A percentile compares a stretch with the other conserved stretches of the same genome.
Conservation (phyloP, 495 filamentous ascomycete species). For the Daldinia loculata region DNA sequence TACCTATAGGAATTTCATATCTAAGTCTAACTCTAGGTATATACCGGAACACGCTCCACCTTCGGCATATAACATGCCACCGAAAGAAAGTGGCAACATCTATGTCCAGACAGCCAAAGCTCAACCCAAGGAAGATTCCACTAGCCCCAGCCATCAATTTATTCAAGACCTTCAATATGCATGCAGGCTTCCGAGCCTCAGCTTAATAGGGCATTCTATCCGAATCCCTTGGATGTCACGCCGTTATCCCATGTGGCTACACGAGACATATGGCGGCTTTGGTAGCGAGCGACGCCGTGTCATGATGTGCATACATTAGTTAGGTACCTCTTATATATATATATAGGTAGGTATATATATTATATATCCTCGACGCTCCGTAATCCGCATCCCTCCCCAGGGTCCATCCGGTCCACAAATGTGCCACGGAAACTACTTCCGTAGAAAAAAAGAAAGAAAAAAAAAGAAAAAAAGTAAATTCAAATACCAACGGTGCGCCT, state of each 20-base stretch:
- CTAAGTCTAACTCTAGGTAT: neutral
- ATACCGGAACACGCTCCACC: neutral
- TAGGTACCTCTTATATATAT: neutral
- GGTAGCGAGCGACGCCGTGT: constrained; percentile 1
- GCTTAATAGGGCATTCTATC: constrained; percentile 1
- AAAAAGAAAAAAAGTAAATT: neutral
- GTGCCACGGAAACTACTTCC: constrained; percentile 2
- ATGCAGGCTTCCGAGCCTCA: constrained; percentile 1
- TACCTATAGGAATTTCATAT: neutral
- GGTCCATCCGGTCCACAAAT: neutral
- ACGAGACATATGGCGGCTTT: neutral
- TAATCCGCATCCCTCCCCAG: neutral
- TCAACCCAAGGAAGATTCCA: neutral
- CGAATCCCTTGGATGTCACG: neutral
- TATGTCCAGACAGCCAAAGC: neutral
- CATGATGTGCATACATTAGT: neutral
- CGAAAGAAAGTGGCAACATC: neutral
- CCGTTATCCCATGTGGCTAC: constrained; percentile 3
- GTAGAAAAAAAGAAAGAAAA: neutral
- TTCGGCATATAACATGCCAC: neutral
- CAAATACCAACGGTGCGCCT: neutral
- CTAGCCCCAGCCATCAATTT: neutral
- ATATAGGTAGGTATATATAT: neutral
- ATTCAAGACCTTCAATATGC: neutral
- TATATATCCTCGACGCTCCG: neutral